Evolutionary conservation across 331 rosid genomes (phyloP), one percentile per base, ranked within the genome.

Genomic region (Malus hybrid): DNA sequence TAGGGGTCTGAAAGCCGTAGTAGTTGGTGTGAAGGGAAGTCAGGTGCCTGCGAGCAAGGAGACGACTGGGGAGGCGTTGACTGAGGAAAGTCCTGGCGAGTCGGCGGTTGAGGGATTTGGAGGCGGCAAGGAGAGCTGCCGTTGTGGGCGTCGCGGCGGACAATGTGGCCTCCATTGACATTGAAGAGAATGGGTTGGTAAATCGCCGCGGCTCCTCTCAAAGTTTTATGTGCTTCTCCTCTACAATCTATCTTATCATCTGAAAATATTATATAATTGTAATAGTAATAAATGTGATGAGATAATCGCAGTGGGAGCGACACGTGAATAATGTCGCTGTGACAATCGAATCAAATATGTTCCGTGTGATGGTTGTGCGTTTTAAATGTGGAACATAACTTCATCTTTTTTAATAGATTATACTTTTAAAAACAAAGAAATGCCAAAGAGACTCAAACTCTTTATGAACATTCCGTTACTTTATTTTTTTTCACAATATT

Each of bases 91-190:
- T 74, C 9, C 57, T 73, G 75, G 83, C 7, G 53, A 87, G 58
- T 29, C 81, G 82, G 29, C 74, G 85, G 63, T 74, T 86, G 33
- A 83, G 78, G 75, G 93, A 82, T 77, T 83, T 89, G 70, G 87
- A 75, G 65, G 70, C 77, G 52, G 78, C 74, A 80, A 82, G 84
- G 66, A 87, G 57, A 18, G 83, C 68, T 42, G 66, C 24, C 3
- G 82, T 80, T 65, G 87, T 77, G n/a, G 88, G 29, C 6, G 79
- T 58, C 6, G 87, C 32, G 30, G 76, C 78, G 71, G 84, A 79
- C 50, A 85, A 15, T 8, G 90, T 60, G 70, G 88, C 84, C 74
- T 88, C 96, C 91, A 86, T 85, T 33, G 86, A 42, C 48, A 10
- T 42, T 42, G 48, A 42, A 42, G 12, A 39, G 12, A 42, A 0